Evolutionary conservation across 2,329 filamentous ascomycete genomes (phyloP), one percentile per base, ranked within the genome.

Genomic region (Thermothelomyces thermophilus): DNA sequence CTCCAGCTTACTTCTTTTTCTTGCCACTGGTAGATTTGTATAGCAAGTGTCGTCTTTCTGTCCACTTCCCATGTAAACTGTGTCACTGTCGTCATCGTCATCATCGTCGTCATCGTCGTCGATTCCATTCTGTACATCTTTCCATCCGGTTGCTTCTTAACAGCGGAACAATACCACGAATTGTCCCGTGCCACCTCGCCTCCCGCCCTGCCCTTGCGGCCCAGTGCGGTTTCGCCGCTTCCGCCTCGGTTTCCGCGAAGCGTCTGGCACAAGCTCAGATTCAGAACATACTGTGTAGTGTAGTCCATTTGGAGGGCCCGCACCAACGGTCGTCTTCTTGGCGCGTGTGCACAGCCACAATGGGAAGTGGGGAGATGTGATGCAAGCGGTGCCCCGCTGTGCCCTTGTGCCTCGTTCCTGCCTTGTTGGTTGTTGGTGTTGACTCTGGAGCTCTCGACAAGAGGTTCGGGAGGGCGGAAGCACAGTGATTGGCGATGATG

Each of bases 271-370:
- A 37, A 37, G 4, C 30, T 9, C 5, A 26, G 24, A 26, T 9
- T 26, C 5, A 26, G 24, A 26, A n/a, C n/a, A n/a, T n/a, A n/a
- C n/a, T n/a, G n/a, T n/a, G n/a, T n/a, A n/a, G 5, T 26, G 5
- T 9, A 26, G 24, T 26, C 24, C 5, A 26, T 5, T 26, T 5
- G 24, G 9, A 9, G 11, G 14, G n/a, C 33, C 6, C 8, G 8
- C 11, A 11, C n/a, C n/a, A 9, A 9, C 20, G 2, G 8, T 17
- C 34, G 39, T 17, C 13, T 14, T 33, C 47, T 50, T 50, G 48
- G 48, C 48, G 31, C 13, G 24, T 30, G n/a, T 46, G 48, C 48
- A 50, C 48, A 50, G 48, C 48, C 48, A 48, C 46, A 14, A 13
- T 43, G 30, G 16, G 2, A 17, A 43, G 46, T 31, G 46, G 46